Conservation (phyloP, 2,329 filamentous ascomycete species). For the Aspergillus oerlinghausenensis region DNA sequence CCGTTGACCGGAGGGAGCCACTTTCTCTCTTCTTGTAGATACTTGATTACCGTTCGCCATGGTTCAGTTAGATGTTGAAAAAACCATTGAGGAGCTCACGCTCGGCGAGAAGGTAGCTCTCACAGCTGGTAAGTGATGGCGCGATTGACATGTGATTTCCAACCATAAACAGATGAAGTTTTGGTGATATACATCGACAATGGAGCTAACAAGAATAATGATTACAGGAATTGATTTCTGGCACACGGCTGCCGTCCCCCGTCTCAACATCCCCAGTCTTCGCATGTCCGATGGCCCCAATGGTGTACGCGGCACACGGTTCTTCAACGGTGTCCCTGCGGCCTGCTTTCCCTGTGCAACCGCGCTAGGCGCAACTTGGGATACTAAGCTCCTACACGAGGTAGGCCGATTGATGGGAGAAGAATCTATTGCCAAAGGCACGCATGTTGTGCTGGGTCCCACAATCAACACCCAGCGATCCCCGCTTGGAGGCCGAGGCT, state of each 20-base stretch:
- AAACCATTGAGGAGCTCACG: slow-evolving; percentile 51
- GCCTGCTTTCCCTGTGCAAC: slow-evolving; percentile 76
- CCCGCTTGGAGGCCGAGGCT: slow-evolving; percentile 78
- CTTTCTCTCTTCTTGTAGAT: neutral
- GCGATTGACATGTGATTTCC: neutral
- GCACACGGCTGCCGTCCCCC: slow-evolving; percentile 61
- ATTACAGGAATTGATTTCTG: slow-evolving; percentile 54
- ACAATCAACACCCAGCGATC: slow-evolving; percentile 79
- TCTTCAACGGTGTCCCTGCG: slow-evolving; percentile 64
- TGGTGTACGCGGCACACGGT: slow-evolving; percentile 63
- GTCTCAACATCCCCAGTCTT: slow-evolving; percentile 59
- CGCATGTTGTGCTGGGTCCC: slow-evolving; percentile 68
- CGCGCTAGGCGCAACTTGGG: slow-evolving; percentile 75
- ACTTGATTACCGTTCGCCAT: slow-evolving; percentile 16
- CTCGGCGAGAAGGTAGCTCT: slow-evolving; percentile 55
- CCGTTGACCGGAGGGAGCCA: slow-evolving; percentile 3
- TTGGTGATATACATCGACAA: neutral
- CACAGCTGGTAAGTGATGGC: slow-evolving; percentile 27
- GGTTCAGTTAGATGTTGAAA: slow-evolving; percentile 36
- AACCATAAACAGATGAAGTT: no score
- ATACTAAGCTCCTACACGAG: slow-evolving; percentile 63
- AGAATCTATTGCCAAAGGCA: slow-evolving; percentile 68
- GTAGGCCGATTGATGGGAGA: slow-evolving; percentile 67
- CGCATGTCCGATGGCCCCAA: slow-evolving; percentile 68
- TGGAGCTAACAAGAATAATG: neutral